Percentiles rank a stretch among this genome's conserved stretches.
These are phyloP conservation scores for Yamadazyma atmosphaerica DNA, from an alignment of 1,139 yeast genomes.

Conservation along the genomic window DNA sequence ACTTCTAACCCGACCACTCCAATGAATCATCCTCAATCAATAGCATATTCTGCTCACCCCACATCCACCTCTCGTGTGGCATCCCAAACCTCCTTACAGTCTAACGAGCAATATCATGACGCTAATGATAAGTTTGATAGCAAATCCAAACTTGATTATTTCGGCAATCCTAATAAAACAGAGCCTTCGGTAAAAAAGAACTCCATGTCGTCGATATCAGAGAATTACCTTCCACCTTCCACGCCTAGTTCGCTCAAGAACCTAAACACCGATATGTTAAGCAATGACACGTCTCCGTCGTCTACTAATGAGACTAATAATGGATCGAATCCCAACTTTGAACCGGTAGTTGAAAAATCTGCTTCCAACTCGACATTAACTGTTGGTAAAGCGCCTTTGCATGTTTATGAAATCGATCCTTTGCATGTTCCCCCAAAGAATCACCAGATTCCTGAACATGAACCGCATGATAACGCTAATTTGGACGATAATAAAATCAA, in stretches of 20 bases:
- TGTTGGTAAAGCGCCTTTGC: conserved; percentile 6
- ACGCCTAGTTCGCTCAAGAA: conserved; percentile 34
- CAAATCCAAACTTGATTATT: background rate
- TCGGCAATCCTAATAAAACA: background rate
- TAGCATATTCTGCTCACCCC: background rate
- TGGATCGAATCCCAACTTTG: conserved; percentile 4
- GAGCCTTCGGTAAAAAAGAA: conserved; percentile 7
- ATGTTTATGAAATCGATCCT: conserved; percentile 10
- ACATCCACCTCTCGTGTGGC: background rate
- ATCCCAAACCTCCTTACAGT: background rate
- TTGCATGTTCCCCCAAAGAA: conserved; percentile 5
- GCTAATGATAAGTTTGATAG: background rate
- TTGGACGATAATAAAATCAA: background rate
- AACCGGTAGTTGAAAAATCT: conserved; percentile 1
- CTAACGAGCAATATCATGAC: background rate
- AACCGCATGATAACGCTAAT: background rate
- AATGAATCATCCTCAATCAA: background rate
- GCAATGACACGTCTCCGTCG: conserved; percentile 38
- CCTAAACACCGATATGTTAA: conserved; percentile 13
- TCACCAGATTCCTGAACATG: background rate
- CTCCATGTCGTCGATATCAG: conserved; percentile 15
- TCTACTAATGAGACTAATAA: conserved; percentile 22
- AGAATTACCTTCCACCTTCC: conserved; percentile 22
- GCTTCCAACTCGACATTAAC: conserved; percentile 2
- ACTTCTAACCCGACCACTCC: background rate